A percentile compares a stretch with the other conserved stretches of the same genome.
phyloP scores from a whole-genome alignment of 2,329 filamentous ascomycete genomes.

The Verticillium klebahnii region DNA sequence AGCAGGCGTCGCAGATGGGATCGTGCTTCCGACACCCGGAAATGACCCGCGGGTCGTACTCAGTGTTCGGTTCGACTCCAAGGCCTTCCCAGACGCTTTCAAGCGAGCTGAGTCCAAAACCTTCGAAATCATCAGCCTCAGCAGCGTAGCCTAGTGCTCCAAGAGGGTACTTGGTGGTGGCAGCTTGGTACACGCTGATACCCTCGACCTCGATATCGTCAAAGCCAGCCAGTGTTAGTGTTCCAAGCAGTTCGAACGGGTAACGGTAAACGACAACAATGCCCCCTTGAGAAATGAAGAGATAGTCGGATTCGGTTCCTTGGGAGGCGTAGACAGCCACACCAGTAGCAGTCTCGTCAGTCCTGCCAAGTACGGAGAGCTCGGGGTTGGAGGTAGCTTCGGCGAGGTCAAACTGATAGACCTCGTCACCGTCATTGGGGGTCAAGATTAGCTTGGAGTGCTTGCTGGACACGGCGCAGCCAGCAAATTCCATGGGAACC shows the following conservation, averaged over 20 bases:
- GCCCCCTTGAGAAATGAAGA: slow-evolving; percentile 34
- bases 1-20: slow-evolving; percentile 29
- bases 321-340: slow-evolving; percentile 33
- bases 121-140: slow-evolving; percentile 31
- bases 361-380: slow-evolving; percentile 29
- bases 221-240: slow-evolving; percentile 28
- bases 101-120: slow-evolving; percentile 35
- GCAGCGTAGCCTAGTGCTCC: slow-evolving; percentile 36
- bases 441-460: slow-evolving; percentile 34
- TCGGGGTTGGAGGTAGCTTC: slow-evolving; percentile 32
- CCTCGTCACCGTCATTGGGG: slow-evolving; percentile 27
- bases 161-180: slow-evolving; percentile 26
- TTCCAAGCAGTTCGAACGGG: slow-evolving; percentile 28
- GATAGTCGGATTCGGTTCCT: slow-evolving; percentile 23
- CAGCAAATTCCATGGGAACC: slow-evolving; percentile 34
- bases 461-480: slow-evolving; percentile 33
- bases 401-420: slow-evolving; percentile 32
- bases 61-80: slow-evolving; percentile 27
- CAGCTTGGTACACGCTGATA: slow-evolving; percentile 33
- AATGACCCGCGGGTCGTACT: slow-evolving; percentile 29
- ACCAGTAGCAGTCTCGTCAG: slow-evolving; percentile 32
- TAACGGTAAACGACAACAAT: slow-evolving; percentile 33
- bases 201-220: slow-evolving; percentile 38
- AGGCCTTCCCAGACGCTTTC: slow-evolving; percentile 25
- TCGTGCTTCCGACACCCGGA: slow-evolving; percentile 16